Evolutionary conservation across 2,329 filamentous ascomycete species (phyloP).

Genomic region (Ophiostoma triangulosporum): DNA sequence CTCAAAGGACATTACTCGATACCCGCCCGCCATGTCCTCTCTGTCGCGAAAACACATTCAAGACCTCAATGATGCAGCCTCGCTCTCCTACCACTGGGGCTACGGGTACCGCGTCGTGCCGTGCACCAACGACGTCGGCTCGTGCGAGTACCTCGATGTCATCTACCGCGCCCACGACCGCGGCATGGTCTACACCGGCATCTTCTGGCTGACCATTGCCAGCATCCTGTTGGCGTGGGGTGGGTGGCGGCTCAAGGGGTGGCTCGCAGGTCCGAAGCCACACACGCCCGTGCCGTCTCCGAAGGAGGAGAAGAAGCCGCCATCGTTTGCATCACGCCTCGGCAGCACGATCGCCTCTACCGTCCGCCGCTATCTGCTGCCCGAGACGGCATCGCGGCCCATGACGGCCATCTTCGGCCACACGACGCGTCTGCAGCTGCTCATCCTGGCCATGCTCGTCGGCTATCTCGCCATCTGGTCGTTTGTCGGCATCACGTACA

Average conservation of each 20-base stretch:
- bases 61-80: not conserved
- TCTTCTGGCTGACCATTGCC: slow-evolving; percentile 34
- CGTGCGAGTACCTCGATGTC: slow-evolving; percentile 36
- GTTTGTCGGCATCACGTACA: slow-evolving; percentile 56
- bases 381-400: slow-evolving; percentile 35
- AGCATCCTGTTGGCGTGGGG: slow-evolving; percentile 32
- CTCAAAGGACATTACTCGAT: not conserved
- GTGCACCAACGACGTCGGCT: slow-evolving; percentile 32
- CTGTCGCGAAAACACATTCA: slow-evolving; percentile 4
- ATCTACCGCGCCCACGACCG: slow-evolving; percentile 36
- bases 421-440: slow-evolving; percentile 53
- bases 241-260: slow-evolving; percentile 16
- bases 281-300: not conserved
- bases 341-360: slow-evolving; percentile 7
- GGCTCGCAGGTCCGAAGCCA: not conserved
- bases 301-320: not conserved
- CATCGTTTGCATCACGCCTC: not conserved
- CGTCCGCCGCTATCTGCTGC: slow-evolving; percentile 41
- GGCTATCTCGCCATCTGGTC: slow-evolving; percentile 54
- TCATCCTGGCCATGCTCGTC: slow-evolving; percentile 42
- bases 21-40: slow-evolving; percentile 14
- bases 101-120: slow-evolving; percentile 32
- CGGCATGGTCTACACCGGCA: slow-evolving; percentile 36
- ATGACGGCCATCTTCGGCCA: slow-evolving; percentile 42
- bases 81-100: slow-evolving; percentile 25